Percentiles rank a stretch among this genome's conserved stretches.
phyloP scores from a whole-genome alignment of 1,284 basidiomycete genomes.

The Coriolopsis trogii region DNA sequence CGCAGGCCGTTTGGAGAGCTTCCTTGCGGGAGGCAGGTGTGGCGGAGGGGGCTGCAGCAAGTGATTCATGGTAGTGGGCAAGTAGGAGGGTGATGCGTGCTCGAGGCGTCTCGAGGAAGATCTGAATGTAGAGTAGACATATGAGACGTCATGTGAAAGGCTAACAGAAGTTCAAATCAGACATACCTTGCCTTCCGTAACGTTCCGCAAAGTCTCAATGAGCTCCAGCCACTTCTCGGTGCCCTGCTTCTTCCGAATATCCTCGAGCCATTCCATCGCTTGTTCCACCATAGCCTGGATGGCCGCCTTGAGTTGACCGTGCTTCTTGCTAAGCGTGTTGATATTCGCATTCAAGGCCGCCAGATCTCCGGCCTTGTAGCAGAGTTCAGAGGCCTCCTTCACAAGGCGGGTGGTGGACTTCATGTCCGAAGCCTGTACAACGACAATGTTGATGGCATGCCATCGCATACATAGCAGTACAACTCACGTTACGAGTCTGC shows the following conservation, averaged over 20 bases:
- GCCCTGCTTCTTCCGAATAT: conserved; percentile 70
- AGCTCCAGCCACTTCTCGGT: conserved; percentile 83
- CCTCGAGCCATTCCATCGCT: conserved; percentile 79
- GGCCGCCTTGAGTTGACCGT: conserved; percentile 93
- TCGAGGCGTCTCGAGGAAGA: conserved; percentile 96
- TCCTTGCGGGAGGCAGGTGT: conserved; percentile 56
- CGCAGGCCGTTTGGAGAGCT: conserved; percentile 81
- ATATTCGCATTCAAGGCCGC: conserved; percentile 76
- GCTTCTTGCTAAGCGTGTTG: conserved; percentile 87
- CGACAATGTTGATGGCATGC: not conserved
- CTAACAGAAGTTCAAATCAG: conserved; percentile 14
- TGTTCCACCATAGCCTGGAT: conserved; percentile 92
- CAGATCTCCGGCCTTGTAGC: conserved; percentile 75
- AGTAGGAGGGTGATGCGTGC: conserved; percentile 91
- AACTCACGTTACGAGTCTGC: conserved; percentile 89
- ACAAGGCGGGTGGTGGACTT: conserved; percentile 88
- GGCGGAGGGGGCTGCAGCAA: conserved; percentile 47
- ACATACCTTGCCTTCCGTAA: conserved; percentile 94
- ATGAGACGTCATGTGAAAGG: not conserved
- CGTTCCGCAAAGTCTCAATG: conserved; percentile 85
- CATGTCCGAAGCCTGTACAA: conserved; percentile 84
- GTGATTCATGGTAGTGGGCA: conserved; percentile 80
- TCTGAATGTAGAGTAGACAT: conserved; percentile 49
- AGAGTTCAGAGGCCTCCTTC: conserved; percentile 71
- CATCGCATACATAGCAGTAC: not conserved